These are phyloP conservation scores for Colletotrichum incanum DNA, from an alignment of 2,329 filamentous ascomycete genomes.

Conservation along the genomic window DNA sequence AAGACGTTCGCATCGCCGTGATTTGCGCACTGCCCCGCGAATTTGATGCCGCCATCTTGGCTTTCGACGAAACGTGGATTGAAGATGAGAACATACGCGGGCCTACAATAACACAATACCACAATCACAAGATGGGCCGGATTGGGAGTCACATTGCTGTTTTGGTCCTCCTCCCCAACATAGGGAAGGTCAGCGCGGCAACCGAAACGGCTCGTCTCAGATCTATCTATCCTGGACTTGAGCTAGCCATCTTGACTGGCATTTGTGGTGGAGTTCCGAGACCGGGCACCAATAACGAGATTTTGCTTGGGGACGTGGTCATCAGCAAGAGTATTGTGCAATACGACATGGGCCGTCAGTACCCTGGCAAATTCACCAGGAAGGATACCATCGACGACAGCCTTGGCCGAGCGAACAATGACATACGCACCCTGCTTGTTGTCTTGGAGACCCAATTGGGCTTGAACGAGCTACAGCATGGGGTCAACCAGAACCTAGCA, in stretches of 20 bases:
- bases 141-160: conserved; percentile 51
- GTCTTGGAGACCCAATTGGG: conserved; percentile 43
- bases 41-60: conserved; percentile 48
- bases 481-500: conserved; percentile 34
- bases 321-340: conserved; percentile 47
- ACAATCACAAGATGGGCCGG: conserved; percentile 48
- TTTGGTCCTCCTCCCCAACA: conserved; percentile 48
- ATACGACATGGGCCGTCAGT: conserved; percentile 46
- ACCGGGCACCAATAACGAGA: conserved; percentile 22
- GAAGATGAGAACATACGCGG: conserved; percentile 37
- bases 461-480: conserved; percentile 34
- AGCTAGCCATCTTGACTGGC: conserved; percentile 47
- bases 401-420: conserved; percentile 39
- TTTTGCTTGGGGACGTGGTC: conserved; percentile 52
- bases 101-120: conserved; percentile 37
- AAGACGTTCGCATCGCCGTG: conserved; percentile 53
- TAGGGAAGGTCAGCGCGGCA: conserved; percentile 50
- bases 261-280: conserved; percentile 47
- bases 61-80: conserved; percentile 52
- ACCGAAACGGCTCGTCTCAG: conserved; percentile 48
- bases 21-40: conserved; percentile 55
- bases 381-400: conserved; percentile 43
- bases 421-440: conserved; percentile 49
- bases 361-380: conserved; percentile 40
- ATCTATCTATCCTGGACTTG: conserved; percentile 52